Percentiles rank a stretch among this genome's conserved stretches.
Conservation (phyloP, 202 grass and related monocot species). For the Carex arenaria region DNA sequence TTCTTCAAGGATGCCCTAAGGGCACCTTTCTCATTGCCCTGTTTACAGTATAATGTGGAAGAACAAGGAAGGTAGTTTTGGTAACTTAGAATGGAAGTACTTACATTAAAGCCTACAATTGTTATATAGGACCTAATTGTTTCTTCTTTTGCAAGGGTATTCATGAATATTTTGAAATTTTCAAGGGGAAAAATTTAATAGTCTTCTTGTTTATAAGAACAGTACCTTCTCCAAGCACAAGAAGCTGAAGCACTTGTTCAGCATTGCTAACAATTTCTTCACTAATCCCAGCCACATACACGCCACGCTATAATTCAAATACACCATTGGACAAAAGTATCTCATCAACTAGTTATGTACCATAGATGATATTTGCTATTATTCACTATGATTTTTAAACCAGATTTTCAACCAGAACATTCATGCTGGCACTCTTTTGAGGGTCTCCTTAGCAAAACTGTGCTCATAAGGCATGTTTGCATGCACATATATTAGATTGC, state of each 20-base stretch:
- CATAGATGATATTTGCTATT: neutral
- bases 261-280: slow-evolving; percentile 83
- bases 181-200: neutral
- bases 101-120: neutral
- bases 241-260: slow-evolving; percentile 77
- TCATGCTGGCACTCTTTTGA: neutral
- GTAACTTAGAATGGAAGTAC: neutral
- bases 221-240: slow-evolving; percentile 72
- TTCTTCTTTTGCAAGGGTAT: slow-evolving; percentile 6
- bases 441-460: neutral
- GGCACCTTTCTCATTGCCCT: neutral
- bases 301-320: slow-evolving; percentile 48
- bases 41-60: neutral
- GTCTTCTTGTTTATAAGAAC: slow-evolving; percentile 3
- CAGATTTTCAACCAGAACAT: neutral
- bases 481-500: neutral
- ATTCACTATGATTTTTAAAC: neutral
- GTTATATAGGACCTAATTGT: neutral
- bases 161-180: neutral
- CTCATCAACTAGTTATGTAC: neutral
- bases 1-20: neutral
- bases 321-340: slow-evolving; percentile 16
- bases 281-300: slow-evolving; percentile 67
- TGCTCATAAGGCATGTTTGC: neutral
- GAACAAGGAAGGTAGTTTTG: neutral